phyloP scores from a whole-genome alignment of 306 rosid genomes.

The Prunus salicina region DNA sequence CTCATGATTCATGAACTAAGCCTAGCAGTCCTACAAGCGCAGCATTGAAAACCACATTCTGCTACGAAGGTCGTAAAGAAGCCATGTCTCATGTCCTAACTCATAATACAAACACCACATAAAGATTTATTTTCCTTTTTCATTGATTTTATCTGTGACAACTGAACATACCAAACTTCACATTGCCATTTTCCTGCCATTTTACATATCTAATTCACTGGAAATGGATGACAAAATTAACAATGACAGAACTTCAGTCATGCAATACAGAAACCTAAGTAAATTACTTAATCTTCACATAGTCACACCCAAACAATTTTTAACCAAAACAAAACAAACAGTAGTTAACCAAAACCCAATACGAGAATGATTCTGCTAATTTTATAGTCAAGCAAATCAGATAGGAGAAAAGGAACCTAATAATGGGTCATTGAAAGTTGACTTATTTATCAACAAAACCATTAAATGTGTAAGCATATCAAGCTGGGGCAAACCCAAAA shows the following conservation, averaged over 20 bases:
- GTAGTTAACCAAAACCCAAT: background rate
- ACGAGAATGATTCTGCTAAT: background rate
- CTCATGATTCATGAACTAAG: background rate
- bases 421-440: background rate
- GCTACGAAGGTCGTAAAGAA: background rate
- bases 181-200: background rate
- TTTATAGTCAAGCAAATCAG: background rate
- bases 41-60: background rate
- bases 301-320: background rate
- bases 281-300: background rate
- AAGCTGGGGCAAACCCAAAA: background rate
- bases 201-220: background rate
- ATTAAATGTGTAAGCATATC: background rate
- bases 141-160: background rate
- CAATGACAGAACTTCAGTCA: background rate
- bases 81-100: background rate
- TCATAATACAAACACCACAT: background rate
- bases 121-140: background rate
- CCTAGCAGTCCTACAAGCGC: background rate
- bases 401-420: background rate
- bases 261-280: background rate
- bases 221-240: background rate
- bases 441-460: background rate
- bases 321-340: background rate
- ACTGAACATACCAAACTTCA: background rate